Conservation (phyloP, 116 monocot genomes). For the Trichopus zeylanicus region DNA sequence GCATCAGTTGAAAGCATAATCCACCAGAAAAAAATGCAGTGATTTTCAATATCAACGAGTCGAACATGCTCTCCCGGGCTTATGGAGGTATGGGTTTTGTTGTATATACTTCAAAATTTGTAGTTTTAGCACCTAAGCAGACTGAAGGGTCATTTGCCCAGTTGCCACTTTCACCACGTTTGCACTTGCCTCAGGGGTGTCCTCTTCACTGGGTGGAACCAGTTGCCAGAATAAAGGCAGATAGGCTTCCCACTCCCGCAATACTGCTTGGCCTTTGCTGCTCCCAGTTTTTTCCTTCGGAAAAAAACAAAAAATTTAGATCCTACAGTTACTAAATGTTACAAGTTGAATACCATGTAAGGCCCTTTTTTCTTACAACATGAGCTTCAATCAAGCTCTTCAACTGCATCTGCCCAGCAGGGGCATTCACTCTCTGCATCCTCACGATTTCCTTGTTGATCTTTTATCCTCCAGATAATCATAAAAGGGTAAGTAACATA, state of each 20-base stretch:
- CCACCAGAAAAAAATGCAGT: neutral
- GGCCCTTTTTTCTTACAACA: slow-evolving; percentile 65
- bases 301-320: neutral
- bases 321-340: neutral
- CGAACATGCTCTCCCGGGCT: no score
- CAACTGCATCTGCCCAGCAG: slow-evolving; percentile 98
- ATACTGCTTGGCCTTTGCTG: slow-evolving; percentile 56
- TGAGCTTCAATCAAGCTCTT: slow-evolving; percentile 97
- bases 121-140: slow-evolving; percentile 25
- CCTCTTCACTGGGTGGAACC: slow-evolving; percentile 98
- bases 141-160: slow-evolving; percentile 39
- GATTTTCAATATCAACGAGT: neutral
- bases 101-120: neutral
- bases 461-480: slow-evolving; percentile 13
- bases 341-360: neutral
- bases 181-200: slow-evolving; percentile 82
- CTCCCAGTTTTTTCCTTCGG: slow-evolving; percentile 97
- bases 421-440: slow-evolving; percentile 97
- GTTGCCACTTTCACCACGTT: slow-evolving; percentile 66
- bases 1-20: neutral
- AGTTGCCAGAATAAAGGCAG: slow-evolving; percentile 96
- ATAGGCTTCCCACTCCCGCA: slow-evolving; percentile 93
- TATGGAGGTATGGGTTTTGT: neutral
- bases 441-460: slow-evolving; percentile 99
- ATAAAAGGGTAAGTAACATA: neutral